Evolutionary conservation across 345 rosid species (phyloP).

Genomic region (Dimocarpus longan): DNA sequence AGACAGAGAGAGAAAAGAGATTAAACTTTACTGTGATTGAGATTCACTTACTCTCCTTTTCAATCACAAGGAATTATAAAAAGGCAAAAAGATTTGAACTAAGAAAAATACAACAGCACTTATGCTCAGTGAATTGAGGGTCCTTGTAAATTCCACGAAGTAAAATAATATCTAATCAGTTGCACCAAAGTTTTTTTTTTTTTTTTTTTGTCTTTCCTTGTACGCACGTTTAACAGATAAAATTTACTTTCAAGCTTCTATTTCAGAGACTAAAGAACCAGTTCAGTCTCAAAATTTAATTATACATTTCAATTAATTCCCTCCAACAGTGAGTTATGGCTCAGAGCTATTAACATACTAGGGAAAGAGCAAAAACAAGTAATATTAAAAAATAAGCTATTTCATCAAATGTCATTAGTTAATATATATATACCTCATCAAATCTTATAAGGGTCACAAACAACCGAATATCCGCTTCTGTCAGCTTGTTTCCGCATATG

Average conservation of each 20-base stretch:
- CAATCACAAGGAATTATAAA: background rate
- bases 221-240: background rate
- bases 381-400: background rate
- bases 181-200: background rate
- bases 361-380: background rate
- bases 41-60: background rate
- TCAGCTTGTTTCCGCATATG: slow-evolving; percentile 65
- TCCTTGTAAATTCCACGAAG: background rate
- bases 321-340: background rate
- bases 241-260: background rate
- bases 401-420: background rate
- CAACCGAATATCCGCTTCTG: slow-evolving; percentile 77
- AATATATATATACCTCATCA: slow-evolving; percentile 63
- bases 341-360: background rate
- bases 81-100: background rate
- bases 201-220: too few species aligned
- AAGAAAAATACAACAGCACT: background rate
- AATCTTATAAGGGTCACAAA: slow-evolving; percentile 92
- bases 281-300: background rate
- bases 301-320: background rate
- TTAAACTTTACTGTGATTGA: background rate
- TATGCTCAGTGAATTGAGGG: background rate
- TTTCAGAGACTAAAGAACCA: background rate
- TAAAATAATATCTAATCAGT: background rate
- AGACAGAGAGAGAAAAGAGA: background rate